A percentile compares a stretch with the other conserved stretches of the same genome.
These are phyloP conservation scores for Blepharisma undulans DNA, from an alignment of 169 alveolate genomes.

Conservation along the genomic window DNA sequence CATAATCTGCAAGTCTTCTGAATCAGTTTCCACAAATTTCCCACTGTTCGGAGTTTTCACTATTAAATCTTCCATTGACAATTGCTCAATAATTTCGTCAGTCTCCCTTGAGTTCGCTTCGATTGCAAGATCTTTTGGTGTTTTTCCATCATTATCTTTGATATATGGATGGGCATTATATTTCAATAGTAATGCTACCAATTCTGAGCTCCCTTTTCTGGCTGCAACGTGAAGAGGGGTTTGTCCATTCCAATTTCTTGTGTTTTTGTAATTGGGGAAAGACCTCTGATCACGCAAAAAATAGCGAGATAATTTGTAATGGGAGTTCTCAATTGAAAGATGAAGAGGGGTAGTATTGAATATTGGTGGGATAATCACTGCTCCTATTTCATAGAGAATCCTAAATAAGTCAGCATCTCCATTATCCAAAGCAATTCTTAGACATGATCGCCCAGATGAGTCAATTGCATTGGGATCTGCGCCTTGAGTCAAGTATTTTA, in stretches of 20 bases:
- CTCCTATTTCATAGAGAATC: background rate
- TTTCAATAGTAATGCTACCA: conserved; percentile 30
- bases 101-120: background rate
- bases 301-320: background rate
- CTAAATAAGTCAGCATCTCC: background rate
- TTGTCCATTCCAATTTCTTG: background rate
- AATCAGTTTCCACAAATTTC: background rate
- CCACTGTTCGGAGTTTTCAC: background rate
- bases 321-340: background rate
- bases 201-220: conserved; percentile 2
- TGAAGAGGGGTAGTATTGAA: background rate
- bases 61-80: background rate
- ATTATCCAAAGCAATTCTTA: conserved; percentile 11
- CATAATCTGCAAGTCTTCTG: background rate
- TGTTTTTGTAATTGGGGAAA: background rate
- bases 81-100: conserved; percentile 23
- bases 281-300: background rate
- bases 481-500: background rate
- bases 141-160: background rate
- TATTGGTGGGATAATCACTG: background rate
- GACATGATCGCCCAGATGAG: background rate
- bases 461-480: background rate
- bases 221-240: conserved; percentile 43
- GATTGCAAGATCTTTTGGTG: conserved; percentile 26
- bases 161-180: background rate